These are phyloP conservation scores for Russula griseocarnosa DNA, from an alignment of 768 basidiomycete species.

Conservation along the genomic window DNA sequence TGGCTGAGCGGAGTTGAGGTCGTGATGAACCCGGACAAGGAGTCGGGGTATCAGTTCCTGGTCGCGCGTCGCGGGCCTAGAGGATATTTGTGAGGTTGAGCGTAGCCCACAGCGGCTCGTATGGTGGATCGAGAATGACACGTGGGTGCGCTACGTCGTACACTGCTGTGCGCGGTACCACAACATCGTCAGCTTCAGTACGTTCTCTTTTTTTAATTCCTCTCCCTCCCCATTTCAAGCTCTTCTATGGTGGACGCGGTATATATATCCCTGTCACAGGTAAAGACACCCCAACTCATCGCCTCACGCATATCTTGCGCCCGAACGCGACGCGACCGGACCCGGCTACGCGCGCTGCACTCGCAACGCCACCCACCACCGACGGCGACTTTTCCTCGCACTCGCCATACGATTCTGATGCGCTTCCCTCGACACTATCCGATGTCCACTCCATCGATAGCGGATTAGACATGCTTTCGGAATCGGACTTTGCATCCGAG, in stretches of 20 bases:
- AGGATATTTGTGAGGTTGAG: slow-evolving; percentile 59
- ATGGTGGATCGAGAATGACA: slow-evolving; percentile 67
- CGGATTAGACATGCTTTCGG: slow-evolving; percentile 29
- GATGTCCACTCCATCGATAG: slow-evolving; percentile 30
- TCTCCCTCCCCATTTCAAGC: background rate
- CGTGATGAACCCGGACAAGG: slow-evolving; percentile 47
- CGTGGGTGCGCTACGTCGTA: slow-evolving; percentile 75
- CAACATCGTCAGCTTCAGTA: slow-evolving; percentile 78
- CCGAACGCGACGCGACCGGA: slow-evolving; percentile 68
- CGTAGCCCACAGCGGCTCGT: slow-evolving; percentile 63
- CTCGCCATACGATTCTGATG: slow-evolving; percentile 46
- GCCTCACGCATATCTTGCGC: slow-evolving; percentile 75
- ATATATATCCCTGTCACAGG: slow-evolving; percentile 36
- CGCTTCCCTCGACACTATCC: slow-evolving; percentile 36
- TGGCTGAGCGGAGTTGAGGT: slow-evolving; percentile 63
- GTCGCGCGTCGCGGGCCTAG: slow-evolving; percentile 50
- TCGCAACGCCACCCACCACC: slow-evolving; percentile 72
- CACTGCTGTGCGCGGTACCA: slow-evolving; percentile 82
- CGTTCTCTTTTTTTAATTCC: slow-evolving; percentile 31
- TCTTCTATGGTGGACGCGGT: background rate
- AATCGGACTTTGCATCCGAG: slow-evolving; percentile 26
- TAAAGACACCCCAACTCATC: slow-evolving; percentile 51
- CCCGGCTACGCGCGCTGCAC: slow-evolving; percentile 37
- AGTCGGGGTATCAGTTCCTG: slow-evolving; percentile 34
- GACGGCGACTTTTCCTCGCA: slow-evolving; percentile 58